Conservation (phyloP, 2,329 filamentous ascomycete genomes). For the Botrytis pseudocinerea region DNA sequence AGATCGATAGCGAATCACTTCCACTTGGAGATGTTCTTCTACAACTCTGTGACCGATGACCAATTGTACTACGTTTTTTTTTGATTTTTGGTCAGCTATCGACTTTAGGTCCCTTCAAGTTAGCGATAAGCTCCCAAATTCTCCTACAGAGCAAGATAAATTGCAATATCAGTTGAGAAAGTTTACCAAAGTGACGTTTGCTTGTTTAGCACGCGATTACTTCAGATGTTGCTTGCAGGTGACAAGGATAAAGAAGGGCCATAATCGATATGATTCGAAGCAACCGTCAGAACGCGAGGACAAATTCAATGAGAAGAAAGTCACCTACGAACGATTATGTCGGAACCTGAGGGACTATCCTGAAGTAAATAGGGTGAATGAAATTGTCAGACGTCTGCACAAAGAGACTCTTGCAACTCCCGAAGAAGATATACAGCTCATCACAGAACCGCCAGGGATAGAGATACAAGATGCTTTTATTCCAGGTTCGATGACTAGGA, state of each 20-base stretch:
- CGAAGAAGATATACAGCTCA: not conserved
- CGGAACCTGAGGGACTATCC: not conserved
- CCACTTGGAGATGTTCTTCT: not conserved
- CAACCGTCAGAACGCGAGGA: not conserved
- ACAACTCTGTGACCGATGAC: constrained; percentile 1
- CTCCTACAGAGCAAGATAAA: not conserved
- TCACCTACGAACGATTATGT: not conserved
- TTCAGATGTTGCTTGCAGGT: constrained; percentile 2
- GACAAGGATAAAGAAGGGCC: not conserved
- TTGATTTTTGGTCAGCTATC: not conserved
- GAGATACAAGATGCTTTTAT: not conserved
- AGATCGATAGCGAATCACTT: not conserved
- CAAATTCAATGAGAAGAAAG: not conserved
- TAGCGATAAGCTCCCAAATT: not conserved
- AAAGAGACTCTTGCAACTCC: not conserved
- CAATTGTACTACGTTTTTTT: not conserved
- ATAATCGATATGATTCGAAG: not conserved
- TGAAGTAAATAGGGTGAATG: not conserved
- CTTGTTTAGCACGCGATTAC: not conserved
- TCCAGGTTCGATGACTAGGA: not conserved
- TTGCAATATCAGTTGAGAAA: not conserved
- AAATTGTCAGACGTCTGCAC: not conserved
- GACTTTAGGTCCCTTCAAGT: constrained; percentile 5
- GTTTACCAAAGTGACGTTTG: constrained; percentile 6
- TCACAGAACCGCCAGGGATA: not conserved